Percentiles rank a stretch among this genome's conserved stretches.
Evolutionary conservation across 768 basidiomycete genomes (phyloP).

Genomic region (Candolleomyces aberdarensis): DNA sequence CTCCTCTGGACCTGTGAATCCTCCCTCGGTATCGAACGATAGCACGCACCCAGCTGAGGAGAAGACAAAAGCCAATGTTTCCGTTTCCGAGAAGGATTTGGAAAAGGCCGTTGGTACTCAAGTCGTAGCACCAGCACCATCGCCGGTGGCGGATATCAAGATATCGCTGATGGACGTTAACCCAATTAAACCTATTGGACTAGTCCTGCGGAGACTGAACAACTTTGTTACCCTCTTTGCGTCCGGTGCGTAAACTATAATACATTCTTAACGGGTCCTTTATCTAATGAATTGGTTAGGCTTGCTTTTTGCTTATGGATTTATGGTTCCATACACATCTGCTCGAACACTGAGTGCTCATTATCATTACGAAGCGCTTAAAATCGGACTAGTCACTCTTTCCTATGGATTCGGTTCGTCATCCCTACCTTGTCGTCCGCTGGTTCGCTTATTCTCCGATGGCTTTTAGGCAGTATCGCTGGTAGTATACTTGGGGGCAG

Average conservation of each 20-base stretch:
- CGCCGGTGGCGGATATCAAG: conserved; percentile 27
- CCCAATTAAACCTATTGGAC: conserved; percentile 59
- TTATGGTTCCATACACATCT: conserved; percentile 70
- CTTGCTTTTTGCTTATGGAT: conserved; percentile 67
- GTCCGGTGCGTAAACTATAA: conserved; percentile 46
- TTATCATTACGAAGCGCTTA: conserved; percentile 67
- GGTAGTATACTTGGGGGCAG: conserved; percentile 45
- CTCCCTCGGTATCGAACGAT: not conserved
- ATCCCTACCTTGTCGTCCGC: not conserved
- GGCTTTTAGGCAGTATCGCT: conserved; percentile 29
- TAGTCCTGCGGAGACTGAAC: conserved; percentile 57
- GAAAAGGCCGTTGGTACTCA: conserved; percentile 18
- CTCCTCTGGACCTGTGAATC: not conserved
- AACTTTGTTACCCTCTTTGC: conserved; percentile 65
- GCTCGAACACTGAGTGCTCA: conserved; percentile 60
- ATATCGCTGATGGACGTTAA: conserved; percentile 72
- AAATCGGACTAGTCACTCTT: conserved; percentile 75
- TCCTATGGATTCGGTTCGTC: conserved; percentile 64
- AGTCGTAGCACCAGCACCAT: conserved; percentile 10
- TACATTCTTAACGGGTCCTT: not conserved
- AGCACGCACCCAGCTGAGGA: not conserved
- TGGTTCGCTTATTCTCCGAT: not conserved
- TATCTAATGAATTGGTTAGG: conserved; percentile 36
- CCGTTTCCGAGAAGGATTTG: conserved; percentile 23
- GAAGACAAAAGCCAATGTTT: not conserved